Evolutionary conservation across 2,329 filamentous ascomycete genomes (phyloP).

Genomic region (Hymenoscyphus albidus): DNA sequence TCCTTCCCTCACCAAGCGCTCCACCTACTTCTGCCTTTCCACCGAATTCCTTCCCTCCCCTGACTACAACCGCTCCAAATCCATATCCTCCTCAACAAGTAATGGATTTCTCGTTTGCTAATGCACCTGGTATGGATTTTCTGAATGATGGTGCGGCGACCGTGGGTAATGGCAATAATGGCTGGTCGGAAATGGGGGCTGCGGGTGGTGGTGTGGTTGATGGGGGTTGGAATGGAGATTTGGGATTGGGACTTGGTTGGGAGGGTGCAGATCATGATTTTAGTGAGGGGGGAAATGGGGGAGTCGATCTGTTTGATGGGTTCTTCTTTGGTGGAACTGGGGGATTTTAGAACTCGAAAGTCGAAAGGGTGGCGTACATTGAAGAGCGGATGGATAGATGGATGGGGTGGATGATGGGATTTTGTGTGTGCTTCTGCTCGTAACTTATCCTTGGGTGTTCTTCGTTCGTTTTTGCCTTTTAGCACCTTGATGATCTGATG

Average conservation of each 20-base stretch:
- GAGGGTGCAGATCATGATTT: slow-evolving; percentile 29
- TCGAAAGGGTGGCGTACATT: too few relatives aligned
- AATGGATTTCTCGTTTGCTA: slow-evolving; percentile 27
- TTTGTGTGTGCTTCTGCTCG: too few relatives aligned
- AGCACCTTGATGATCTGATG: too few relatives aligned
- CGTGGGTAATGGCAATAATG: slow-evolving; percentile 15
- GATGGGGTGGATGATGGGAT: too few relatives aligned
- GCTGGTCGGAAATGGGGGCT: slow-evolving; percentile 15
- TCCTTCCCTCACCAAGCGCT: slow-evolving; percentile 25
- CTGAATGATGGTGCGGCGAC: slow-evolving; percentile 5
- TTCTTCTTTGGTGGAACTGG: slow-evolving; percentile 48
- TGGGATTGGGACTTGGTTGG: slow-evolving; percentile 23
- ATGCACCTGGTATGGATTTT: slow-evolving; percentile 30
- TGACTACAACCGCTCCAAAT: slow-evolving; percentile 4
- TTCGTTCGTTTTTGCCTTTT: too few relatives aligned
- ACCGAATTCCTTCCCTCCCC: background rate
- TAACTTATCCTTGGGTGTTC: too few relatives aligned
- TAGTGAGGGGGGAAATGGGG: slow-evolving; percentile 27
- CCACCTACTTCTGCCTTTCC: slow-evolving; percentile 1
- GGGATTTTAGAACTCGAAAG: slow-evolving; percentile 5
- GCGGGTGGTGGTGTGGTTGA: slow-evolving; percentile 10
- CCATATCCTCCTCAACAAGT: slow-evolving; percentile 11
- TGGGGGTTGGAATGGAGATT: slow-evolving; percentile 18
- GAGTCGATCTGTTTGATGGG: slow-evolving; percentile 47
- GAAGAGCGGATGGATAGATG: too few relatives aligned